These are phyloP conservation scores for Apophysomyces ossiformis DNA, from an alignment of 371 early-diverging fungal species.

Conservation along the genomic window DNA sequence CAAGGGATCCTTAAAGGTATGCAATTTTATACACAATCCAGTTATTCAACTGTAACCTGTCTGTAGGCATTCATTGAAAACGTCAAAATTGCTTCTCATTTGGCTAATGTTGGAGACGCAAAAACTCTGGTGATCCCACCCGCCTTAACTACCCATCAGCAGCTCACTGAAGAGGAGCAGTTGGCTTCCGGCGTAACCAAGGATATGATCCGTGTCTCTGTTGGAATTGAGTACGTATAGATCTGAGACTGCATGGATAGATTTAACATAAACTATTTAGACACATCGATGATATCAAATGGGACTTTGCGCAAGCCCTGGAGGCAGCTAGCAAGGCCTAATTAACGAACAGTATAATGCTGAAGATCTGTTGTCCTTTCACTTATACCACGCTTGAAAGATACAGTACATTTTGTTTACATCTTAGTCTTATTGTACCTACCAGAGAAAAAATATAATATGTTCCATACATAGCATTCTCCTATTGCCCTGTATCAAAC, in stretches of 20 bases:
- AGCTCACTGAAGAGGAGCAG: slow-evolving; percentile 82
- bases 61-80: slow-evolving; percentile 65
- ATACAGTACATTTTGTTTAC: too few species aligned
- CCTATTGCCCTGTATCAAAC: too few species aligned
- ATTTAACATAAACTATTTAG: slow-evolving; percentile 6
- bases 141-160: slow-evolving; percentile 85
- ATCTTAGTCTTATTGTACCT: too few species aligned
- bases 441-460: too few species aligned
- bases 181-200: slow-evolving; percentile 75
- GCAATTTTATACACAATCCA: neutral
- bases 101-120: slow-evolving; percentile 92
- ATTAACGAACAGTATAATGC: too few species aligned
- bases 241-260: neutral
- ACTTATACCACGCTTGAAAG: too few species aligned
- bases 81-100: slow-evolving; percentile 79
- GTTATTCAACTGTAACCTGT: neutral
- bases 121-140: slow-evolving; percentile 88
- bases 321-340: slow-evolving; percentile 22
- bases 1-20: slow-evolving; percentile 57
- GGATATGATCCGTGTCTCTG: slow-evolving; percentile 85
- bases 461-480: too few species aligned
- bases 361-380: too few species aligned
- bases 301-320: slow-evolving; percentile 69
- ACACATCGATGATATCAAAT: slow-evolving; percentile 90
- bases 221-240: slow-evolving; percentile 74